These are phyloP conservation scores for Cinchona pubescens DNA, from an alignment of 257 asterid genomes.

Conservation along the genomic window DNA sequence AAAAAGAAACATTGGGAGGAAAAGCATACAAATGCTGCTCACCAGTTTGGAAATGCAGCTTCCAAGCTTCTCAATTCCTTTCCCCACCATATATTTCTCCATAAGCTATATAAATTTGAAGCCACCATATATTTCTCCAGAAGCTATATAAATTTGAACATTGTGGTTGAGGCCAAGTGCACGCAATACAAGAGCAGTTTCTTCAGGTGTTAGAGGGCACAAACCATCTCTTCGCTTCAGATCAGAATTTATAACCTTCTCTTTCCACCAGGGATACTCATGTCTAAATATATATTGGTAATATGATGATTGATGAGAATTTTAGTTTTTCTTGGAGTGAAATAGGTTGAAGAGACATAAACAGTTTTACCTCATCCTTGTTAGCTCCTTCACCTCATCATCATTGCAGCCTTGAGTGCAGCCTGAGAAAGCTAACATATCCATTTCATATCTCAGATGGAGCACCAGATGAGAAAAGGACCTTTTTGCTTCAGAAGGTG, in stretches of 20 bases:
- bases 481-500: constrained; percentile 75
- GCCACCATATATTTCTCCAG: no score
- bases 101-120: constrained; percentile 92
- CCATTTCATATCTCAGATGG: constrained; percentile 98
- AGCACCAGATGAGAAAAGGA: constrained; percentile 86
- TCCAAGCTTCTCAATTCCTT: constrained; percentile 62
- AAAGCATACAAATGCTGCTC: constrained; percentile 24
- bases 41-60: constrained; percentile 81
- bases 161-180: constrained; percentile 74
- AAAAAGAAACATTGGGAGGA: not conserved
- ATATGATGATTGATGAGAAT: not conserved
- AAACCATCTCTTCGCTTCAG: constrained; percentile 90
- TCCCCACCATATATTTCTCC: constrained; percentile 97
- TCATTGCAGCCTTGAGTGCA: constrained; percentile 86
- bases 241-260: constrained; percentile 83
- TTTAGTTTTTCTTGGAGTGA: no score
- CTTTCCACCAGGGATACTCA: constrained; percentile 99
- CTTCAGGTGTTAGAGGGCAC: constrained; percentile 97
- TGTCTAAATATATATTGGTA: constrained; percentile 40
- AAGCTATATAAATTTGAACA: constrained; percentile 89
- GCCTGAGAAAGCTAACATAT: constrained; percentile 97
- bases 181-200: constrained; percentile 78
- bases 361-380: constrained; percentile 88
- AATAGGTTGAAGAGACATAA: not conserved
- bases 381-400: constrained; percentile 81